These are phyloP conservation scores for Astragalus glycyphyllos DNA, from an alignment of 306 rosid species.

Conservation along the genomic window DNA sequence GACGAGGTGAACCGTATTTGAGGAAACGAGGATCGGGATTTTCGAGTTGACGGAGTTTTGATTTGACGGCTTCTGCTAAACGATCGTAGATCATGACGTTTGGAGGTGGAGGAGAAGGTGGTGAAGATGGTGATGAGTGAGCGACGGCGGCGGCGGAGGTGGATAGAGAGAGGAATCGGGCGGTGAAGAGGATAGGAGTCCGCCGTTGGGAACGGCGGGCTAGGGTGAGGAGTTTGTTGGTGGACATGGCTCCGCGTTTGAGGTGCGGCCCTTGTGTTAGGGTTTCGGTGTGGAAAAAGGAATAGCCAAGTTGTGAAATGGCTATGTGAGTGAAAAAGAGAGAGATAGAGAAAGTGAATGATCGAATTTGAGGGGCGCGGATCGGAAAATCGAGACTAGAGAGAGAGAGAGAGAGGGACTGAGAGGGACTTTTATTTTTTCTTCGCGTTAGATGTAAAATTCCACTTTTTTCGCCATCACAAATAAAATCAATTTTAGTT, in stretches of 20 bases:
- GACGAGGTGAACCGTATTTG: slow-evolving; percentile 84
- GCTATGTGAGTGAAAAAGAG: not conserved
- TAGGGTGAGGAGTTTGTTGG: slow-evolving; percentile 68
- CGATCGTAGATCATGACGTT: slow-evolving; percentile 92
- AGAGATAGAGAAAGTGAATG: not conserved
- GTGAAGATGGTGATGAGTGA: slow-evolving; percentile 56
- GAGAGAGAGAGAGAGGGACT: too few relatives aligned
- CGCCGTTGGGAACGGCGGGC: slow-evolving; percentile 65
- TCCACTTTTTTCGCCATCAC: too few relatives aligned
- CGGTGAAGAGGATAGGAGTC: slow-evolving; percentile 30
- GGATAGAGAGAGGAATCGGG: slow-evolving; percentile 27
- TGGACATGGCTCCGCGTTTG: slow-evolving; percentile 65
- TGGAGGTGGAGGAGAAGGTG: slow-evolving; percentile 76
- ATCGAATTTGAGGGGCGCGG: not conserved
- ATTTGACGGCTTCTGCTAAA: slow-evolving; percentile 74
- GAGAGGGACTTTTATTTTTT: not conserved
- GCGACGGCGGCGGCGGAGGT: slow-evolving; percentile 47
- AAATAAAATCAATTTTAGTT: too few relatives aligned
- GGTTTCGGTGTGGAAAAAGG: slow-evolving; percentile 31
- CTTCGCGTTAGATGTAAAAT: not conserved
- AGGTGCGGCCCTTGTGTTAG: slow-evolving; percentile 35
- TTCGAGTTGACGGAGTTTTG: slow-evolving; percentile 70
- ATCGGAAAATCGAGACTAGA: not conserved
- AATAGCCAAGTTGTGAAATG: not conserved
- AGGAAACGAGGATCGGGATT: slow-evolving; percentile 92